Base-by-base conservation (phyloP, 768 basidiomycete genomes). In the Lactifluus echinatus region DNA sequence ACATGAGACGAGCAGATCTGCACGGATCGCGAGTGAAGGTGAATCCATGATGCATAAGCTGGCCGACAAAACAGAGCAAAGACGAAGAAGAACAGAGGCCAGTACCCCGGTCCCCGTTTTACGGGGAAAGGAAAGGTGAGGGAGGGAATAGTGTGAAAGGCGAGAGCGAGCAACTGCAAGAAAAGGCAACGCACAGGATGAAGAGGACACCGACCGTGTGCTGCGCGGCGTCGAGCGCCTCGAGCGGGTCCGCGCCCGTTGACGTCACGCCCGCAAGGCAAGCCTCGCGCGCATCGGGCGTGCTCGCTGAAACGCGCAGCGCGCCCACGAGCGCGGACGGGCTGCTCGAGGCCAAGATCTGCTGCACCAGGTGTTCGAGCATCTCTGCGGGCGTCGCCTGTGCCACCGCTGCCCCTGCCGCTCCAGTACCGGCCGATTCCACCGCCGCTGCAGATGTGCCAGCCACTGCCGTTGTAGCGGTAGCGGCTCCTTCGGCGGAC, bases 171-270 rank as follows among this genome's bases (percentile, higher is more conserved):
- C n/a, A n/a, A n/a, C n/a, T n/a, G n/a, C n/a, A n/a, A n/a, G n/a
- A 43, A n/a, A 42, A 8, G 2, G 14, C 4, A 21, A 58, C 59
- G 34, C 21, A 60, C 59, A 60, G 29, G 36, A 60, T 50, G 28
- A 46, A 60, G 29, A 60, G 55, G 11, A 40, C 24, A 10, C 59
- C 56, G 40, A 57, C 23, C 10, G 59, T 60, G 29, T 60, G 59
- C 12, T 36, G 49, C 37, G 44, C 40, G 8, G 24, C 19, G 11
- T 60, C 50, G 37, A 60, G 59, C 50, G 49, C 31, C 11, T 57
- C 55, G 50, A 60, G 59, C 14, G 59, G 59, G 40, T 60, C 59
- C 29, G n/a, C 36, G 5, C 56, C 59, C 10, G 44, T 12, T 19
- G 39, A 19, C 29, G 56, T 57, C 45, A 24, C 5, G 29, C 50